Evolutionary conservation across 148 eudicot genomes (phyloP), one percentile per base, ranked within the genome.

Genomic region (Rhododendron molle): DNA sequence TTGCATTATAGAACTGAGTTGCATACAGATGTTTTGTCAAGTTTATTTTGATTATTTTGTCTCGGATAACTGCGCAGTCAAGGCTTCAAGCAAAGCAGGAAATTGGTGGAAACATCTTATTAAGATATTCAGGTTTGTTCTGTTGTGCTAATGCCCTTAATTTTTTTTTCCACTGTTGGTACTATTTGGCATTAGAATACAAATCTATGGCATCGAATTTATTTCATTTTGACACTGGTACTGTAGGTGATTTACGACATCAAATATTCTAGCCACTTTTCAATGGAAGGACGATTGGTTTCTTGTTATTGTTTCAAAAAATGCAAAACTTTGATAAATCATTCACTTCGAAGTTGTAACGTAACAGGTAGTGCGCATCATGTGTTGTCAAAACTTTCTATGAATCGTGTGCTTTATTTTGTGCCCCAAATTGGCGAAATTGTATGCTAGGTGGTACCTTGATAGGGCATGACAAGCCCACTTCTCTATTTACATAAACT

Each of bases 11-110:
- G 62, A 43, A 49, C 14, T 49, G 52, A 44, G n/a, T n/a, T n/a
- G 15, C 32, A 34, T n/a, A 8, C 44, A 30, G 23, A 69, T 49
- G 3, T 21, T 32, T 56, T 56, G 21, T n/a, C 11, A 52, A 32
- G 72, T 28, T 40, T 18, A 43, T 86, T 11, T 52, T 76, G 16
- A 40, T 52, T 80, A 71, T 83, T 20, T 72, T 81, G 26, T 81
- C 8, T 43, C 76, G 52, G 40, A 80, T 26, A 38, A 18, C 83
- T 78, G 52, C 91, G 89, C 96, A 96, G 98, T 93, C 98, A 84
- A 91, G 98, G 90, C 98, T 96, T 90, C 98, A 96, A 89, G 98
- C 98, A 90, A 96, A 94, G 92, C 98, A 96, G 87, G 98, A 93
- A 83, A 96, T 93, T 76, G 93, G 97, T 90, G 91, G 93, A 83